Evolutionary conservation across 768 basidiomycete species (phyloP), one percentile per base, ranked within the genome.

Genomic region (Podaxis rugospora): DNA sequence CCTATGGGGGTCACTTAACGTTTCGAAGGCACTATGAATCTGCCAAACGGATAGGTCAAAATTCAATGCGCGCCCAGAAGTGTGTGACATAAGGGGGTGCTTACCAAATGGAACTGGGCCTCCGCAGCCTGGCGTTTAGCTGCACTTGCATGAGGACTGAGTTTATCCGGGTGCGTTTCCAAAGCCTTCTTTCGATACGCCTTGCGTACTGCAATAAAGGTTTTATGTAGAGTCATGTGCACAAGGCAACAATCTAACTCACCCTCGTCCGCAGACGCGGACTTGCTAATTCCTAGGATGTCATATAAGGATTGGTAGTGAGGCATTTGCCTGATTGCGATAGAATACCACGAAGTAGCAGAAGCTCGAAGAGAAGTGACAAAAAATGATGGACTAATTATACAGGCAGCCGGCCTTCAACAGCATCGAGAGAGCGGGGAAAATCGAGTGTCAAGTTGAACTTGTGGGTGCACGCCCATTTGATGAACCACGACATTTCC

Each of bases 111-210:
- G 65, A 90, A 90, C 63, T 78, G 80, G 40, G 78, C 77, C 66
- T 83, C 82, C 6, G 87, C 83, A 18, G 68, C 74, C 58, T 79
- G 76, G 67, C 81, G 84, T 62, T 83, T 81, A 59, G 76, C 72
- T 47, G 80, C 78, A 46, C 73, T 80, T 6, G 83, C 82, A 32
- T 71, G 71, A 39, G 80, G 84, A 10, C 82, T 82, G 51, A 89
- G 80, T 65, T 88, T 89, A 66, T 90, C 88, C 9, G 88, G 88
- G 68, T 90, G 88, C 1, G 89, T 89, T 69, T 87, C 85, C 27
- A 90, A 75, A 9, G 83, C 87, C 65, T 81, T 84, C 63, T 80
- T 81, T 66, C 82, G 85, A 70, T 89, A 90, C 1, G 86, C 87
- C 65, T 78, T 84, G 54, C 86, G 83, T 59, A 90, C 88, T 88